These are phyloP conservation scores for Ustilago sp. DNA, from an alignment of 1,284 basidiomycete species.

Conservation along the genomic window DNA sequence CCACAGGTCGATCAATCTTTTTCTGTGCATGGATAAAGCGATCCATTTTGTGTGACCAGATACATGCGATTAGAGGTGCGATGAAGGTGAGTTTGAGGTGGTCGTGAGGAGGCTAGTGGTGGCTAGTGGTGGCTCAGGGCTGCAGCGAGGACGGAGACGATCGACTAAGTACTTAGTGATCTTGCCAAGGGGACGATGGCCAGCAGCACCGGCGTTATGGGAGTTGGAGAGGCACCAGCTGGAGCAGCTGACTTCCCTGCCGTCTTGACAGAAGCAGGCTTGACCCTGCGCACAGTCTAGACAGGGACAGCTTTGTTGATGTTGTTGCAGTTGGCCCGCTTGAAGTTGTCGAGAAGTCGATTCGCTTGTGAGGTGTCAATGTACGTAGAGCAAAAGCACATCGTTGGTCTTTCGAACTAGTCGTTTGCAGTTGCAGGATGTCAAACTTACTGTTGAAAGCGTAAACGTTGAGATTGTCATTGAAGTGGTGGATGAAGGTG, in stretches of 20 bases:
- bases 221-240: neutral
- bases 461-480: no score
- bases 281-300: neutral
- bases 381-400: no score
- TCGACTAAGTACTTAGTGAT: neutral
- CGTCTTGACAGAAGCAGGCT: neutral
- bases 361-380: neutral
- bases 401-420: no score
- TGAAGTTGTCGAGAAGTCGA: neutral
- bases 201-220: neutral
- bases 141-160: neutral
- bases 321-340: neutral
- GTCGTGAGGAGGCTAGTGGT: neutral
- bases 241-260: neutral
- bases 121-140: neutral
- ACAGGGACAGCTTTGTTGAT: neutral
- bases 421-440: no score
- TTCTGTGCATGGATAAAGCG: neutral
- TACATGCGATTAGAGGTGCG: neutral
- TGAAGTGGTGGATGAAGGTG: no score
- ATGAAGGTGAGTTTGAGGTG: neutral
- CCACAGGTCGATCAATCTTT: neutral
- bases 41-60: neutral
- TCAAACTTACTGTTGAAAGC: no score
- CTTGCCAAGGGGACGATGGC: neutral